phyloP scores from a whole-genome alignment of 176 grass and related monocot genomes.

The Echinochloa phyllopogon region DNA sequence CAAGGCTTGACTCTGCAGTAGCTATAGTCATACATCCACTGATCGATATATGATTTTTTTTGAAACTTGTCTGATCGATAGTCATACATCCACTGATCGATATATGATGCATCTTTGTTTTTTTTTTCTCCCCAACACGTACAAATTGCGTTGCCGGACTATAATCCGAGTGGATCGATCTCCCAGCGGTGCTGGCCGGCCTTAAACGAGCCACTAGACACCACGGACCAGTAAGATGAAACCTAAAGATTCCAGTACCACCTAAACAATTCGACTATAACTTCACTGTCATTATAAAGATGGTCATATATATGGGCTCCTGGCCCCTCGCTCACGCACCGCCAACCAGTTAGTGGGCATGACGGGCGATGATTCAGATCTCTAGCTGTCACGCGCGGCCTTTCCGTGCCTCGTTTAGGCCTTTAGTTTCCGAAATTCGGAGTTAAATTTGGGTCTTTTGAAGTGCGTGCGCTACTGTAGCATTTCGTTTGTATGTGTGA shows the following conservation, averaged over 20 bases:
- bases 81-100: not conserved
- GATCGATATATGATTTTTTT: not conserved
- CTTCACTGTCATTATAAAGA: conserved; percentile 47
- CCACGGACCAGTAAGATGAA: not conserved
- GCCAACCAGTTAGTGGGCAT: conserved; percentile 38
- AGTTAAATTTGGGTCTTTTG: too few relatives aligned
- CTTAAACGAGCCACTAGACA: not conserved
- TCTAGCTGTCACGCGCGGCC: conserved; percentile 36
- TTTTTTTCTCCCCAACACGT: not conserved
- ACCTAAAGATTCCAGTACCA: not conserved
- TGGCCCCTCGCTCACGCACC: not conserved
- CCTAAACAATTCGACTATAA: not conserved
- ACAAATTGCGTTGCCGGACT: not conserved
- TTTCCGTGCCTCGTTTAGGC: too few relatives aligned
- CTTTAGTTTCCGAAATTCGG: too few relatives aligned
- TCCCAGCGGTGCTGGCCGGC: not conserved
- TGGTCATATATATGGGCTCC: not conserved
- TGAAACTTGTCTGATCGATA: too few relatives aligned
- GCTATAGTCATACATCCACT: not conserved
- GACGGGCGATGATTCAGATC: conserved; percentile 50
- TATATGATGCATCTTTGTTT: not conserved
- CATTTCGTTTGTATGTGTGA: too few relatives aligned
- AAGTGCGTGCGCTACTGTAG: too few relatives aligned
- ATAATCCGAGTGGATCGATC: not conserved
- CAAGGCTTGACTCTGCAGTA: not conserved